Evolutionary conservation across 202 grass and related monocot species (phyloP).

Genomic region (Eragrostis tef): DNA sequence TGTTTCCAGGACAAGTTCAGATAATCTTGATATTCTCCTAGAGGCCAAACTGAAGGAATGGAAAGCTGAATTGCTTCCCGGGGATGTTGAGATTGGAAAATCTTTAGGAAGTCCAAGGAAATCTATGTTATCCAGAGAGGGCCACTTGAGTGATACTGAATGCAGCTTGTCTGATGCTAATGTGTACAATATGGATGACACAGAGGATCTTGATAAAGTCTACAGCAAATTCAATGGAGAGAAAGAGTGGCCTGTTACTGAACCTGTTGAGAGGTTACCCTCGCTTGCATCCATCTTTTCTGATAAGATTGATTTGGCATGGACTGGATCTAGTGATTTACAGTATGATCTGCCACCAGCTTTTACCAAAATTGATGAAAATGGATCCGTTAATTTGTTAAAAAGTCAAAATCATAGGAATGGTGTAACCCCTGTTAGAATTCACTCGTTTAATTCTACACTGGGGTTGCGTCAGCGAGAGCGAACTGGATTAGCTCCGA

Average conservation of each 20-base stretch:
- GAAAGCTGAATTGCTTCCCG: conserved; percentile 48
- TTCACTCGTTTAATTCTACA: conserved; percentile 80
- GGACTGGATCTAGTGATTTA: conserved; percentile 76
- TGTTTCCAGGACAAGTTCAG: conserved; percentile 47
- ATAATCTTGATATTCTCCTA: conserved; percentile 36
- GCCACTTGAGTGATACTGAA: conserved; percentile 54
- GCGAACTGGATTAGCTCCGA: conserved; percentile 58
- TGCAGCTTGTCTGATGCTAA: conserved; percentile 57
- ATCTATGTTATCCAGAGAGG: conserved; percentile 54
- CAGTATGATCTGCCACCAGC: conserved; percentile 56
- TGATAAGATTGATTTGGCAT: conserved; percentile 87
- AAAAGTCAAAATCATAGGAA: conserved; percentile 59
- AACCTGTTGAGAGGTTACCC: conserved; percentile 60
- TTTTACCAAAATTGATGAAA: conserved; percentile 55
- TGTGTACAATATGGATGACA: conserved; percentile 40
- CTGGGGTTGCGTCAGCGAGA: conserved; percentile 50
- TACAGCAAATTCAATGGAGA: conserved; percentile 54
- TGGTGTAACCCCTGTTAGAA: conserved; percentile 60
- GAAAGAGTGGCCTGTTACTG: conserved; percentile 41
- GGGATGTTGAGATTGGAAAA: conserved; percentile 45
- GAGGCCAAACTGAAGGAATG: conserved; percentile 50
- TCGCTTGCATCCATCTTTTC: conserved; percentile 78
- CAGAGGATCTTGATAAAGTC: conserved; percentile 66
- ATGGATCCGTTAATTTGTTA: conserved; percentile 53
- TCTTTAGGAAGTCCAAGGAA: conserved; percentile 56